Evolutionary conservation across 2,329 filamentous ascomycete species (phyloP).

Genomic region (Epichloe sp.): DNA sequence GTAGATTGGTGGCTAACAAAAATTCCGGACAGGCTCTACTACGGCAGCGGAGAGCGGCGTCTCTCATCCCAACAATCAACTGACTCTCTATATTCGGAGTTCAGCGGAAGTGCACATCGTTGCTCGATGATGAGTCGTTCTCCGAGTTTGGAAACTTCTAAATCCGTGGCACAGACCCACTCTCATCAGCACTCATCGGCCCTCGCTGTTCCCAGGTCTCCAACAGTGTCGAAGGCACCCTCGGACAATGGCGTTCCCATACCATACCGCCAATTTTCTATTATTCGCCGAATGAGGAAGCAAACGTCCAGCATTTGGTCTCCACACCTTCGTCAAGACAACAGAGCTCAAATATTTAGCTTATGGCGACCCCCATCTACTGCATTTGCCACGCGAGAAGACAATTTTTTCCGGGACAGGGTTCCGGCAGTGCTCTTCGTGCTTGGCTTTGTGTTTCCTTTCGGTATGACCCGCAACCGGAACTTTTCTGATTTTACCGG

Average conservation of each 20-base stretch:
- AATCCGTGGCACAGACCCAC: slow-evolving; percentile 21
- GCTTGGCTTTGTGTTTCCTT: slow-evolving; percentile 63
- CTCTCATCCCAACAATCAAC: slow-evolving; percentile 31
- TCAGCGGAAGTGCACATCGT: slow-evolving; percentile 31
- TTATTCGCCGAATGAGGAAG: slow-evolving; percentile 24
- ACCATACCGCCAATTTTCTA: slow-evolving; percentile 18
- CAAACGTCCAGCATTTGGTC: slow-evolving; percentile 56
- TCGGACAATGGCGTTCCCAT: slow-evolving; percentile 16
- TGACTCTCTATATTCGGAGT: slow-evolving; percentile 33
- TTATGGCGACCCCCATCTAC: slow-evolving; percentile 64
- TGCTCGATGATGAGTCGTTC: slow-evolving; percentile 35
- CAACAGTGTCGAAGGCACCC: neutral
- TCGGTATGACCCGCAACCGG: slow-evolving; percentile 35
- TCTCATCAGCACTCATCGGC: slow-evolving; percentile 31
- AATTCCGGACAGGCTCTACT: slow-evolving; percentile 44
- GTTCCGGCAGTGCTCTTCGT: slow-evolving; percentile 64
- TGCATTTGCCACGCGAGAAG: slow-evolving; percentile 48
- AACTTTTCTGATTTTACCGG: neutral
- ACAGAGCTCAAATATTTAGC: slow-evolving; percentile 42
- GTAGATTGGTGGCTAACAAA: neutral
- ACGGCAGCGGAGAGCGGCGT: slow-evolving; percentile 50
- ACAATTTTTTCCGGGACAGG: slow-evolving; percentile 56
- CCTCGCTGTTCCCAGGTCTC: slow-evolving; percentile 27
- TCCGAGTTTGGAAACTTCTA: slow-evolving; percentile 28
- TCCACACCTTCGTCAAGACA: slow-evolving; percentile 55